These are phyloP conservation scores for Phyllosticta capitalensis DNA, from an alignment of 2,329 filamentous ascomycete genomes.

Conservation along the genomic window DNA sequence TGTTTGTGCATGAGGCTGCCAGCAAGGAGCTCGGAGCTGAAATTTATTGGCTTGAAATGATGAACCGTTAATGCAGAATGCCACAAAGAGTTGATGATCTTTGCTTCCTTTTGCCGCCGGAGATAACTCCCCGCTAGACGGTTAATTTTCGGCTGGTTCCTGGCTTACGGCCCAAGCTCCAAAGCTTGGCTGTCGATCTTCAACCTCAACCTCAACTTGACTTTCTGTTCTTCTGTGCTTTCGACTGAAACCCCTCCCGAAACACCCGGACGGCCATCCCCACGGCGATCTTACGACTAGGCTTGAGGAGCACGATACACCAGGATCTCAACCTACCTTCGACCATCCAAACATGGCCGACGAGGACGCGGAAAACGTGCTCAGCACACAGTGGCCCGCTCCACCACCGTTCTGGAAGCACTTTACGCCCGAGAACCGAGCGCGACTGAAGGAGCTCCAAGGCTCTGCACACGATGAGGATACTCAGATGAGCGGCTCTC, in stretches of 20 bases:
- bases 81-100: background rate
- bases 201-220: background rate
- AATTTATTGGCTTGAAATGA: background rate
- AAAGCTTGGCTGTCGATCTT: background rate
- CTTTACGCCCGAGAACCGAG: constrained; percentile 69
- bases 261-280: background rate
- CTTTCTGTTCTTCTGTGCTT: background rate
- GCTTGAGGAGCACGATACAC: background rate
- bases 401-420: constrained; percentile 85
- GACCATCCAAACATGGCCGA: constrained; percentile 46
- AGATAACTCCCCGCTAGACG: background rate
- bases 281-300: background rate
- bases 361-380: constrained; percentile 34
- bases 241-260: background rate
- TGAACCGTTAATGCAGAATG: background rate
- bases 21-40: background rate
- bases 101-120: background rate
- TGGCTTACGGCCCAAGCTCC: constrained; percentile 6
- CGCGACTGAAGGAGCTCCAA: constrained; percentile 46
- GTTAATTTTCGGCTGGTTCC: background rate
- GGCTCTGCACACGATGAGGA: constrained; percentile 16
- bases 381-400: constrained; percentile 63
- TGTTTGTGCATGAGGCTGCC: background rate
- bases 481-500: constrained; percentile 17
- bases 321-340: background rate